These are phyloP conservation scores for Aureobasidium subglaciale DNA, from an alignment of 2,329 filamentous ascomycete species.

Conservation along the genomic window DNA sequence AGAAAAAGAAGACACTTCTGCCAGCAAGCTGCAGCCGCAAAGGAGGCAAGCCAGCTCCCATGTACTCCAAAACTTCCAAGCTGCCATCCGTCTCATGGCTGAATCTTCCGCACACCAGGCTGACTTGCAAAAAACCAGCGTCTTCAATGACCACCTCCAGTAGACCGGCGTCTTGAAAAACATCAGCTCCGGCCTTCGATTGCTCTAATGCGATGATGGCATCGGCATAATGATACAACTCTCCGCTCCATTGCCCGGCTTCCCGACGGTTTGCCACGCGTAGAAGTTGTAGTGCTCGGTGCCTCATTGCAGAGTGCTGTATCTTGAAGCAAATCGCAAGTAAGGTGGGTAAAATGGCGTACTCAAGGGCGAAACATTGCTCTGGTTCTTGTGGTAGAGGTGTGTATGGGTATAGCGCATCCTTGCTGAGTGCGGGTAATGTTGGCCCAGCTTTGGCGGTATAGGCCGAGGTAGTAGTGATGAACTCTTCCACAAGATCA, in stretches of 20 bases:
- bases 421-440: neutral
- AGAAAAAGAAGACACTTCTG: neutral
- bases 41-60: neutral
- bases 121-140: neutral
- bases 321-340: neutral
- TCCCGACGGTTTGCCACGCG: neutral
- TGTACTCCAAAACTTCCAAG: neutral
- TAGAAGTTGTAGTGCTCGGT: neutral
- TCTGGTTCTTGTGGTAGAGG: neutral
- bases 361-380: neutral
- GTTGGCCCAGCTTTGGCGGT: neutral
- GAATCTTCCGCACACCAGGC: neutral
- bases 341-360: neutral
- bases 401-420: neutral
- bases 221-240: neutral
- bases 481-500: neutral
- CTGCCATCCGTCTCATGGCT: neutral
- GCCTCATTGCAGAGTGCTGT: neutral
- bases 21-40: neutral
- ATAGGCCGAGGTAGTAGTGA: neutral
- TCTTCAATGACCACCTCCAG: neutral
- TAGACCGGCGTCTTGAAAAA: neutral
- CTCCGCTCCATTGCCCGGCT: neutral
- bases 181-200: neutral
- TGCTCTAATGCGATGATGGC: neutral